A percentile compares a stretch with the other conserved stretches of the same genome.
These are phyloP conservation scores for Xylariaceae sp. DNA, from an alignment of 2,329 filamentous ascomycete genomes.

Conservation along the genomic window DNA sequence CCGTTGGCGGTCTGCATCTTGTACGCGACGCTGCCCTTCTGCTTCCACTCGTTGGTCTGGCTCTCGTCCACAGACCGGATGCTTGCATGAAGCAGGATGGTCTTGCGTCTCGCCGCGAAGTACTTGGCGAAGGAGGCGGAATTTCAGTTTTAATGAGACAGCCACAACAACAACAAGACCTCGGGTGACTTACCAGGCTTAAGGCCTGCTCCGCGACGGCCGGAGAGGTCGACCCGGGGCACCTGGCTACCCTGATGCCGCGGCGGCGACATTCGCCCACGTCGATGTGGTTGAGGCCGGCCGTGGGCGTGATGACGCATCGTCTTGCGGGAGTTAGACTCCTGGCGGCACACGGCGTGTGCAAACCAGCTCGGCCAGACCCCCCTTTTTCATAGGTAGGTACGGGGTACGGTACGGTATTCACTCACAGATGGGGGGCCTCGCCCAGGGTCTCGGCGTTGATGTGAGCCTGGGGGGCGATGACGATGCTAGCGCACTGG, in stretches of 20 bases:
- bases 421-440: conserved; percentile 16
- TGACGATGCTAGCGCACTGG: conserved; percentile 15
- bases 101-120: conserved; percentile 16
- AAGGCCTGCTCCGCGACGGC: conserved; percentile 15
- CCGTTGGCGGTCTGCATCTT: conserved; percentile 14
- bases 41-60: conserved; percentile 12
- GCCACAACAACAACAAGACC: too few species aligned
- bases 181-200: conserved; percentile 10
- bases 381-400: too few species aligned
- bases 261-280: conserved; percentile 13
- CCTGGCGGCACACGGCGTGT: too few species aligned
- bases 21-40: conserved; percentile 8
- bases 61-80: conserved; percentile 9
- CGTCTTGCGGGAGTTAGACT: too few species aligned
- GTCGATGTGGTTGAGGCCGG: conserved; percentile 15
- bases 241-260: conserved; percentile 13
- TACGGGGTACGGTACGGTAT: too few species aligned
- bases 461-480: conserved; percentile 9
- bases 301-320: conserved; percentile 13
- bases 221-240: conserved; percentile 10
- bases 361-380: too few species aligned
- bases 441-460: conserved; percentile 13
- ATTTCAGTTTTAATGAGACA: too few species aligned
- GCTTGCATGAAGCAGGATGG: conserved; percentile 12
- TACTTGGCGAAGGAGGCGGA: conserved; percentile 7